Conservation (phyloP, 441 rosid genomes). For the Populus hybrid region DNA sequence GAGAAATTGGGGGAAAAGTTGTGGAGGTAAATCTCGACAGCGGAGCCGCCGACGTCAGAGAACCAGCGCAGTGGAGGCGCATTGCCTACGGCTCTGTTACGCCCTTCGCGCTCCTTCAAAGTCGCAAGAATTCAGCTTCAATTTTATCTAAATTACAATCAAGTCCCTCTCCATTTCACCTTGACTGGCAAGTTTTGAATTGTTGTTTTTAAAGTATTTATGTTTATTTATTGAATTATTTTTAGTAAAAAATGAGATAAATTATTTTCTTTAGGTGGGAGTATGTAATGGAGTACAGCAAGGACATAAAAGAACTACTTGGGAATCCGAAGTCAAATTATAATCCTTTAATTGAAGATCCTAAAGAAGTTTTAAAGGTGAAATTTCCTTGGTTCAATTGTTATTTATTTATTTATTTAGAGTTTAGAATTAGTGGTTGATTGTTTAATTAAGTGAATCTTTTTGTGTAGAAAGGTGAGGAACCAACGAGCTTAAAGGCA, state of each 20-base stretch:
- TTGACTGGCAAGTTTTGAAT: conserved; percentile 52
- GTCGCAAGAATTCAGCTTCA: conserved; percentile 60
- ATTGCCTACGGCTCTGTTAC: conserved; percentile 83
- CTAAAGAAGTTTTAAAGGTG: conserved; percentile 60
- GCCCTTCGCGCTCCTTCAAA: conserved; percentile 89
- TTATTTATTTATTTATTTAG: neutral
- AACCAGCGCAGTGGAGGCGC: conserved; percentile 62
- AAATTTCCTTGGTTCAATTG: neutral
- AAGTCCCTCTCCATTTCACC: conserved; percentile 53
- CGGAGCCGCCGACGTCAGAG: conserved; percentile 62
- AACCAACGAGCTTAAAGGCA: conserved; percentile 71
- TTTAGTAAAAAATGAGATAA: neutral
- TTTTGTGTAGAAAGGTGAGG: conserved; percentile 45
- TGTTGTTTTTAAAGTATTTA: neutral
- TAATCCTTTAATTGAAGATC: conserved; percentile 54
- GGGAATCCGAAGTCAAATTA: conserved; percentile 37
- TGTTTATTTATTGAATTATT: neutral
- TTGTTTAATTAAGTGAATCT: neutral
- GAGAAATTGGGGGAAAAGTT: conserved; percentile 63
- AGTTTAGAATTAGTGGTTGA: neutral
- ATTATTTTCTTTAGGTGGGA: conserved; percentile 61
- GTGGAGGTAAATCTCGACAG: conserved; percentile 61
- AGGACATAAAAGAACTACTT: conserved; percentile 66
- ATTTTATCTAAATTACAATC: conserved; percentile 56
- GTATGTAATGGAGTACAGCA: conserved; percentile 83